These are phyloP conservation scores for Thielaviopsis ethacetica DNA, from an alignment of 2,329 filamentous ascomycete genomes.

Conservation along the genomic window DNA sequence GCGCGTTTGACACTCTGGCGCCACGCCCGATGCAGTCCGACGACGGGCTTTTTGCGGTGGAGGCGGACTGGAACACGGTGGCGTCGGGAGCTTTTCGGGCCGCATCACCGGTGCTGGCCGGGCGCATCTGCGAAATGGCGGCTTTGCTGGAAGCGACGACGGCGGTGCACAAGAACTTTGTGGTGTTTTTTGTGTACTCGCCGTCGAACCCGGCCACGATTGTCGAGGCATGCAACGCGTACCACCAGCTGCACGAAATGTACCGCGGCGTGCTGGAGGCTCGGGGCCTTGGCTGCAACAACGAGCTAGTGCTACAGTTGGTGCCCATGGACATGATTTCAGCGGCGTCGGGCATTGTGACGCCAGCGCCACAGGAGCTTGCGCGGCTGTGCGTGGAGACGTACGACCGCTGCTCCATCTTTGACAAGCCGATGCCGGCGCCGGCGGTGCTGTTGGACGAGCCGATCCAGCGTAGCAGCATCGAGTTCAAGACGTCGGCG, in stretches of 20 bases:
- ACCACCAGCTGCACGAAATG: conserved; percentile 52
- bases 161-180: conserved; percentile 41
- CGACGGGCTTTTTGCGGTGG: conserved; percentile 14
- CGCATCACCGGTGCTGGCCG: conserved; percentile 24
- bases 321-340: conserved; percentile 53
- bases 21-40: conserved; percentile 29
- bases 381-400: conserved; percentile 52
- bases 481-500: conserved; percentile 58
- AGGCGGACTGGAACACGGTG: background rate
- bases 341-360: conserved; percentile 42
- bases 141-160: conserved; percentile 25
- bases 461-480: conserved; percentile 45
- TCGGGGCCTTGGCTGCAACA: background rate
- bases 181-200: conserved; percentile 62
- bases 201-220: conserved; percentile 44
- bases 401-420: conserved; percentile 53
- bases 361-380: conserved; percentile 45
- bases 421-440: conserved; percentile 38
- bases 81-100: conserved; percentile 1
- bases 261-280: conserved; percentile 16
- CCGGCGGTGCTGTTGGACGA: conserved; percentile 60
- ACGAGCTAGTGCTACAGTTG: conserved; percentile 41
- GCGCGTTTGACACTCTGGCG: conserved; percentile 39
- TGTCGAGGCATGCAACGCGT: conserved; percentile 56
- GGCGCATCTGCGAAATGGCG: conserved; percentile 22